Evolutionary conservation across 2,329 filamentous ascomycete genomes (phyloP).

Genomic region (Ophiocordyceps camponoti-leonardi): DNA sequence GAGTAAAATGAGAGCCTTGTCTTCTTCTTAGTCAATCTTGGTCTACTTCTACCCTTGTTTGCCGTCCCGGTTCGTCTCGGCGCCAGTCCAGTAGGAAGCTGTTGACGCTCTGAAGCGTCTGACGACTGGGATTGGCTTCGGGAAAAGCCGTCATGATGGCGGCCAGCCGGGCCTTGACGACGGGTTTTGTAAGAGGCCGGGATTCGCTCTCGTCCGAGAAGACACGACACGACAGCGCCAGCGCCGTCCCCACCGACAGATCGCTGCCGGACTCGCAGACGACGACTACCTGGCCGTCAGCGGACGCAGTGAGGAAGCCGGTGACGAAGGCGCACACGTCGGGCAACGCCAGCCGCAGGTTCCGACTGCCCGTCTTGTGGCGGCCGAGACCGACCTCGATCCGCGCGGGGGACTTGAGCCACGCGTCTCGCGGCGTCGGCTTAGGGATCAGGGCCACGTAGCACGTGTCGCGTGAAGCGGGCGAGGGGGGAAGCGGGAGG

Average conservation of each 20-base stretch:
- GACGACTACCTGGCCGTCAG: conserved; percentile 28
- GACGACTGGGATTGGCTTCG: conserved; percentile 65
- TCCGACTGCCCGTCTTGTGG: conserved; percentile 66
- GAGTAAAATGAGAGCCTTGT: conserved; percentile 7
- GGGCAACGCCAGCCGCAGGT: conserved; percentile 55
- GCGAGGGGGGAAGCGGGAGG: conserved; percentile 11
- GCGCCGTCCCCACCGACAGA: conserved; percentile 57
- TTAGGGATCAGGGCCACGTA: conserved; percentile 25
- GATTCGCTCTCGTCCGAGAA: conserved; percentile 35
- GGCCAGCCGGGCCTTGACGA: conserved; percentile 63
- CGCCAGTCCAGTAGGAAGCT: conserved; percentile 59
- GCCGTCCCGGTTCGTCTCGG: neutral
- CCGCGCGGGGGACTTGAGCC: conserved; percentile 20
- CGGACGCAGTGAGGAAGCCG: conserved; percentile 14
- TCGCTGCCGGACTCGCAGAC: conserved; percentile 67
- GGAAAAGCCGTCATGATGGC: conserved; percentile 67
- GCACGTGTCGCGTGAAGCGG: conserved; percentile 11
- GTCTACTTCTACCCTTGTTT: neutral
- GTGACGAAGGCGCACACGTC: conserved; percentile 40
- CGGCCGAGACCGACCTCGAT: conserved; percentile 47
- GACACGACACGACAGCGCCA: conserved; percentile 60
- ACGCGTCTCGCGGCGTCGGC: conserved; percentile 24
- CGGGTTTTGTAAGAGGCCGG: conserved; percentile 40
- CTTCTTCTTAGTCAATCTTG: neutral
- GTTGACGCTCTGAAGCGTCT: conserved; percentile 83